phyloP scores from a whole-genome alignment of 2,329 filamentous ascomycete genomes.

The Penicillium sp. region DNA sequence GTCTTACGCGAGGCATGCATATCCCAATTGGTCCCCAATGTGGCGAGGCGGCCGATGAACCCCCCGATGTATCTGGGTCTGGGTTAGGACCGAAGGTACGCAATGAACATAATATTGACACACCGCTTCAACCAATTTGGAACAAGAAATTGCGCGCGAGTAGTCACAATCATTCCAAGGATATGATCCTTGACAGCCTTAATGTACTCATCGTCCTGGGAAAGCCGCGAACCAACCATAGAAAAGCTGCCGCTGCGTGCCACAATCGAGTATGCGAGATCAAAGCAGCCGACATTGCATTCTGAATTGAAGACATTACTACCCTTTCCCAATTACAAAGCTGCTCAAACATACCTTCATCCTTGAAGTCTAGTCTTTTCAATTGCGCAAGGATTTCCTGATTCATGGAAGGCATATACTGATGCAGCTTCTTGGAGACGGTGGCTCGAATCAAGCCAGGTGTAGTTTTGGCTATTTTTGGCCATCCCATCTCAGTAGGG shows the following conservation, averaged over 20 bases:
- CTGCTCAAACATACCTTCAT: constrained; percentile 8
- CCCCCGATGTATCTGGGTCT: constrained; percentile 18
- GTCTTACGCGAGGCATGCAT: constrained; percentile 22
- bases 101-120: background rate
- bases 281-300: constrained; percentile 19
- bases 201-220: constrained; percentile 21
- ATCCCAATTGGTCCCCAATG: constrained; percentile 19
- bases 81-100: background rate
- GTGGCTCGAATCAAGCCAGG: constrained; percentile 22
- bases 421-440: constrained; percentile 18
- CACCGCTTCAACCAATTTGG: constrained; percentile 21
- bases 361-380: constrained; percentile 4
- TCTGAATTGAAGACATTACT: constrained; percentile 1
- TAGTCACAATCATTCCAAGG: constrained; percentile 23
- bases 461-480: constrained; percentile 24
- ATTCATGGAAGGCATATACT: constrained; percentile 19
- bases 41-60: constrained; percentile 13
- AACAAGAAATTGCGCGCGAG: constrained; percentile 22
- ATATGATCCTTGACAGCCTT: constrained; percentile 24
- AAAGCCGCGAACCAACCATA: constrained; percentile 19
- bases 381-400: constrained; percentile 19
- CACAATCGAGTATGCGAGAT: constrained; percentile 24
- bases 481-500: constrained; percentile 18
- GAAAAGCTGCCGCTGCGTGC: constrained; percentile 22
- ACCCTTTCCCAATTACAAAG: background rate